Conservation (phyloP, 2,329 filamentous ascomycete species). For the Mariannaea elegans region DNA sequence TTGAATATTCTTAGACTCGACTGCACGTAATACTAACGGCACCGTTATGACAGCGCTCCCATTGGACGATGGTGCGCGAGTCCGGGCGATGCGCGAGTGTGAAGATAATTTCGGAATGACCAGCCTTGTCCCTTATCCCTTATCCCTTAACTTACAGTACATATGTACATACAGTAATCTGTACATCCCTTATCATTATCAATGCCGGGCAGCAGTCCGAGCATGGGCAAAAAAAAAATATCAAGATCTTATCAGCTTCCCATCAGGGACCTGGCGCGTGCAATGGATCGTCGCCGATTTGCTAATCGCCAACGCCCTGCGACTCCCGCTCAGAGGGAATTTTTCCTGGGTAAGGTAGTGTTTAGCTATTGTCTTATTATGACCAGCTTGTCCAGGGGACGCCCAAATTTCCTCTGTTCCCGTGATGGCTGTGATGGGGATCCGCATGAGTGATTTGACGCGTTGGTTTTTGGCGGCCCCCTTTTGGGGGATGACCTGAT, state of each 20-base stretch:
- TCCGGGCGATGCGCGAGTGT: conserved; percentile 6
- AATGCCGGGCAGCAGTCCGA: neutral
- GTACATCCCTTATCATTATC: neutral
- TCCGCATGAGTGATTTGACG: conserved; percentile 28
- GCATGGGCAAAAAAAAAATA: too few relatives aligned
- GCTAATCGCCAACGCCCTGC: conserved; percentile 11
- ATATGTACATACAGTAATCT: neutral
- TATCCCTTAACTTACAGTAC: neutral
- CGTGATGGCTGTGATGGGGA: conserved; percentile 28
- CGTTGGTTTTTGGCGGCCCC: conserved; percentile 17
- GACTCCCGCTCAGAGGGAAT: conserved; percentile 13
- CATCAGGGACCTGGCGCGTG: conserved; percentile 2
- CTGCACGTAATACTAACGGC: conserved; percentile 24
- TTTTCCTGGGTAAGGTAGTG: neutral
- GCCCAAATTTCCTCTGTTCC: conserved; percentile 24
- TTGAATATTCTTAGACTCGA: conserved; percentile 15
- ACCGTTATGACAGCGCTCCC: conserved; percentile 7
- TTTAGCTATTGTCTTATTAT: neutral
- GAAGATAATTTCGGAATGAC: conserved; percentile 17
- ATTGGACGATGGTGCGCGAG: conserved; percentile 17
- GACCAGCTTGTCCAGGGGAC: conserved; percentile 9
- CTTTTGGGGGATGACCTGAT: conserved; percentile 29
- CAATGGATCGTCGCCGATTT: conserved; percentile 21
- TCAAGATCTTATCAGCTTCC: conserved; percentile 21
- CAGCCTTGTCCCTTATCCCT: conserved; percentile 15